A percentile compares a stretch with the other conserved stretches of the same genome.
Conservation (phyloP, 192 early-diverging fungal species). For the Gigaspora rosea region DNA sequence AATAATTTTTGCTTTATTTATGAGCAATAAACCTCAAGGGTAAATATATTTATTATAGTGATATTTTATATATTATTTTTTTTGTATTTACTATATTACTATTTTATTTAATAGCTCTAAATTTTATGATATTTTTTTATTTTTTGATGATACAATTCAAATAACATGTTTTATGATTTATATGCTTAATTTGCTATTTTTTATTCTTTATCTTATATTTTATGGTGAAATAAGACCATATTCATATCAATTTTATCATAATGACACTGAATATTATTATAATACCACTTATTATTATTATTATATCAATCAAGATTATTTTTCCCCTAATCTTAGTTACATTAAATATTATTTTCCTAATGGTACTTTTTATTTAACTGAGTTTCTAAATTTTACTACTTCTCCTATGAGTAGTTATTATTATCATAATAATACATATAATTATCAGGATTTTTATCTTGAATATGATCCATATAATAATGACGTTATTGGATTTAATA, state of each 20-base stretch:
- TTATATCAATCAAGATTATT: too few relatives aligned
- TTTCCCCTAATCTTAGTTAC: too few relatives aligned
- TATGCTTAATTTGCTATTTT: constrained; percentile 58
- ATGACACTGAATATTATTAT: too few relatives aligned
- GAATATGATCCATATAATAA: background rate
- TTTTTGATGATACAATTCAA: too few relatives aligned
- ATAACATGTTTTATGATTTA: constrained; percentile 49
- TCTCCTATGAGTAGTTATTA: too few relatives aligned
- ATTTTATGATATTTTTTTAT: constrained; percentile 53
- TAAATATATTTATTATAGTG: constrained; percentile 23
- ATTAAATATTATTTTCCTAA: too few relatives aligned
- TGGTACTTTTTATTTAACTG: too few relatives aligned
- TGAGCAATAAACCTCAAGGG: constrained; percentile 96
- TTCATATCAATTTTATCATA: too few relatives aligned
- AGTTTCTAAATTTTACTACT: too few relatives aligned
- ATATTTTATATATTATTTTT: constrained; percentile 47
- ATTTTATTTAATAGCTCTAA: constrained; percentile 40
- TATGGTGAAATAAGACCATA: constrained; percentile 15
- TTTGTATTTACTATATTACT: constrained; percentile 32
- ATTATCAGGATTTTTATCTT: constrained; percentile 29
- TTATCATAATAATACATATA: too few relatives aligned
- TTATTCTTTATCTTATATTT: constrained; percentile 48
- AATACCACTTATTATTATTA: too few relatives aligned
- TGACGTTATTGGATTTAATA: constrained; percentile 26
- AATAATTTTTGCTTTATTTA: constrained; percentile 84